Base-by-base conservation (phyloP, 371 early-diverging fungal species). In the Rhizopus delemar region DNA sequence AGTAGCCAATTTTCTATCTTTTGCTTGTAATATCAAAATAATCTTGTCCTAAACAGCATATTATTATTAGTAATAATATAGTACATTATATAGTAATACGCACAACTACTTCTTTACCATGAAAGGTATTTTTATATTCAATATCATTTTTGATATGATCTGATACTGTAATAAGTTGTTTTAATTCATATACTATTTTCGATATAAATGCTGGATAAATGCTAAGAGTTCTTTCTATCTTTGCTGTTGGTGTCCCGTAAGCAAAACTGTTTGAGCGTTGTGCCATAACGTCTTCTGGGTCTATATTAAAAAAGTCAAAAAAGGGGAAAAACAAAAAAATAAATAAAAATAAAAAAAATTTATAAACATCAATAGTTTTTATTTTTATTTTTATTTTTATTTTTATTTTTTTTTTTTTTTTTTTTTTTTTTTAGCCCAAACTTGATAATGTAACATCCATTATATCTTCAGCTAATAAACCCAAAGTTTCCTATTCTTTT, bases 41-140 rank as follows among this genome's bases (percentile, higher is more conserved):
- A 88, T 53, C 43, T 78, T 78, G 55, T 86, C 86, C 84, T 86
- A 57, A 29, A 36, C 22, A 22, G 22, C 22, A 22, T 22, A 22
- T 22, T 22, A 22, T 22, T 22, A 22, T 0, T 22, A 22, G 2
- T 22, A 22, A 22, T 22, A 22, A 22, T 22, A 22, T 22, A 22
- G 22, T 22, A 22, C 22, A 22, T 22, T 22, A 22, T 22, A 22
- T 22, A 22, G 22, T 22, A 22, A 22, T 22, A 22, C 22, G 22
- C 22, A 22, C 22, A 22, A 95, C 91, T 12, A 89, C 91, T 32
- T 92, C 88, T 60, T 84, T 76, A 29, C 95, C 96, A 36, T 86
- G 81, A 74, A 94, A 94, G 59, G 87, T 86, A 56, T 86, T 84
- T 55, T 82, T 84, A 69, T 94, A 91, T 68, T 93, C 92, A 15